A percentile compares a stretch with the other conserved stretches of the same genome.
Evolutionary conservation across 1,284 basidiomycete species (phyloP).

Genomic region (Malassezia globosa): DNA sequence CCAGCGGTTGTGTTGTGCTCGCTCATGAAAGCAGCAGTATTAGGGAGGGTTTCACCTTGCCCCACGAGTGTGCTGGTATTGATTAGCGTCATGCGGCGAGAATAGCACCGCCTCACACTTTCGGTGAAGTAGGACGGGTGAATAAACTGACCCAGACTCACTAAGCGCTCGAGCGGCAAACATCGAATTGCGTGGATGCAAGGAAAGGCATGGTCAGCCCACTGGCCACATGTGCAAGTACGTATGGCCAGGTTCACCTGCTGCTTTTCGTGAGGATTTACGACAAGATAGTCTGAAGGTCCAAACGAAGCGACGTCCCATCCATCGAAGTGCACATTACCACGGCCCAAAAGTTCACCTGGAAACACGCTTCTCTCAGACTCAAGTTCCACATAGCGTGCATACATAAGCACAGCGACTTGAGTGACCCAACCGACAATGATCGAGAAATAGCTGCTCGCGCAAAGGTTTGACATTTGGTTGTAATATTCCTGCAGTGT

Average conservation of each 20-base stretch:
- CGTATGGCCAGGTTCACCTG: slow-evolving; percentile 17
- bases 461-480: slow-evolving; percentile 11
- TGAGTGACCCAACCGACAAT: slow-evolving; percentile 18
- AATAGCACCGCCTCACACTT: slow-evolving; percentile 16
- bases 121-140: slow-evolving; percentile 18
- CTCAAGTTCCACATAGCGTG: slow-evolving; percentile 15
- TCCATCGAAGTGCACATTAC: slow-evolving; percentile 2
- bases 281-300: slow-evolving; percentile 15
- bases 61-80: slow-evolving; percentile 2
- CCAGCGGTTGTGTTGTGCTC: background rate
- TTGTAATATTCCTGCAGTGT: slow-evolving; percentile 15
- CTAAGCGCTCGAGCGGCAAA: slow-evolving; percentile 14
- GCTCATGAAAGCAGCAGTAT: background rate
- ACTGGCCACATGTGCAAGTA: slow-evolving; percentile 15
- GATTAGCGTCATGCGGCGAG: slow-evolving; percentile 15
- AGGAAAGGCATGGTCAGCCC: slow-evolving; percentile 15
- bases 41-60: background rate
- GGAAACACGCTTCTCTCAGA: slow-evolving; percentile 16
- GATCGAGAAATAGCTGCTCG: slow-evolving; percentile 15
- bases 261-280: slow-evolving; percentile 18
- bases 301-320: slow-evolving; percentile 18
- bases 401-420: slow-evolving; percentile 16
- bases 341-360: slow-evolving; percentile 7
- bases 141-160: slow-evolving; percentile 15
- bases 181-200: slow-evolving; percentile 16